Conservation (phyloP, 2,329 filamentous ascomycete genomes). For the Fusarium bactridioides region DNA sequence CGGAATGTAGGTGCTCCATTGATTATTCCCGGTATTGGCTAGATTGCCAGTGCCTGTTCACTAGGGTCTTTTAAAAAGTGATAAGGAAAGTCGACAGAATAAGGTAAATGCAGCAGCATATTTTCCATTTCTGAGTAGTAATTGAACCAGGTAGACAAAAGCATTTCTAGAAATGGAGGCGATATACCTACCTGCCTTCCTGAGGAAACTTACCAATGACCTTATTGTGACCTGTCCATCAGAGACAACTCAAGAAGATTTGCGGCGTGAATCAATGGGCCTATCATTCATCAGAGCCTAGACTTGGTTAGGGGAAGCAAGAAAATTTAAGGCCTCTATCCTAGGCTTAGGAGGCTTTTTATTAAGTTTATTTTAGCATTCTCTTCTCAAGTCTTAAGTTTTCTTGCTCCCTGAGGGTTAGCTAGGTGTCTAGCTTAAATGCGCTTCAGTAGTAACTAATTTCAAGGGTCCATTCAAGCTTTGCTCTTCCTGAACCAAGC, state of each 20-base stretch:
- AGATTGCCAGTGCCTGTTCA: neutral
- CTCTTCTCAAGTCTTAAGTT: neutral
- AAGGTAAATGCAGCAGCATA: neutral
- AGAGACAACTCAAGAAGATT: neutral
- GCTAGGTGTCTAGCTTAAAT: neutral
- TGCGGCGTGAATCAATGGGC: neutral
- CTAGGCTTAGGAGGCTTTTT: neutral
- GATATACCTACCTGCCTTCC: too few species aligned
- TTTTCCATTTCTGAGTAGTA: neutral
- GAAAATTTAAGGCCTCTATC: neutral
- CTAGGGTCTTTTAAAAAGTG: neutral
- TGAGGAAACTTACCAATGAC: neutral
- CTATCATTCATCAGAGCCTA: conserved; percentile 10
- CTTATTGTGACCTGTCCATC: neutral
- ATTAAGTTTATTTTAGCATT: neutral
- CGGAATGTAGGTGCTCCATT: conserved; percentile 6
- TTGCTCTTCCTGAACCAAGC: neutral
- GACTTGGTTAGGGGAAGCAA: neutral
- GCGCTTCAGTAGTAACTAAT: conserved; percentile 9
- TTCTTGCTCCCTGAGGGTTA: neutral
- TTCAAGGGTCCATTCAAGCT: conserved; percentile 26
- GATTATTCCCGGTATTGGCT: conserved; percentile 24
- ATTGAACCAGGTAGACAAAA: neutral
- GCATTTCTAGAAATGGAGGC: neutral
- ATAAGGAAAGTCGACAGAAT: neutral